A percentile compares a stretch with the other conserved stretches of the same genome.
phyloP scores from a whole-genome alignment of 2,329 filamentous ascomycete species.

The Shiraia bambusicola region DNA sequence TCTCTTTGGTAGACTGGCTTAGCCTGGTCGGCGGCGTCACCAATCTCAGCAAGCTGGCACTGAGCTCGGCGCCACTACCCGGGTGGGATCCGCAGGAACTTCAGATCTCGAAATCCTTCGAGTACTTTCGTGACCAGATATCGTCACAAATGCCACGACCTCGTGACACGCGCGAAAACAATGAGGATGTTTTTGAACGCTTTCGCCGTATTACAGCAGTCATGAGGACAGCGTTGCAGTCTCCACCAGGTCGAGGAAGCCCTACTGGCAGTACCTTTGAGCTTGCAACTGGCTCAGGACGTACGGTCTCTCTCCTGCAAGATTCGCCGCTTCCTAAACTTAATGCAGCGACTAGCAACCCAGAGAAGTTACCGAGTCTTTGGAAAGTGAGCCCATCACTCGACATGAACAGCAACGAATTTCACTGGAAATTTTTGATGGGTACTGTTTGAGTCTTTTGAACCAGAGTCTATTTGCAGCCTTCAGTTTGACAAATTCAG shows the following conservation, averaged over 20 bases:
- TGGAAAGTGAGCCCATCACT: slow-evolving; percentile 33
- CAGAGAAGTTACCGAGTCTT: slow-evolving; percentile 27
- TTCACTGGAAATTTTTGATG: slow-evolving; percentile 39
- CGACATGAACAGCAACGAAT: slow-evolving; percentile 35
- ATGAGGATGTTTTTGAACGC: slow-evolving; percentile 36
- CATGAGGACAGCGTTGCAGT: slow-evolving; percentile 32
- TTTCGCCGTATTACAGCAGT: slow-evolving; percentile 38
- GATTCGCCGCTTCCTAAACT: slow-evolving; percentile 33
- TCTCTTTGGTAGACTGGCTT: slow-evolving; percentile 39
- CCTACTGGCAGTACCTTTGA: slow-evolving; percentile 39
- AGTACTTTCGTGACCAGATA: slow-evolving; percentile 37
- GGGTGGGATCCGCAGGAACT: slow-evolving; percentile 39
- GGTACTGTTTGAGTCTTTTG: slow-evolving; percentile 28
- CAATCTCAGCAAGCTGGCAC: slow-evolving; percentile 31
- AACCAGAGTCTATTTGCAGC: not conserved
- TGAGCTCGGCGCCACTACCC: slow-evolving; percentile 32
- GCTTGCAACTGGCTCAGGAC: slow-evolving; percentile 37
- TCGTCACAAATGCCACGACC: slow-evolving; percentile 34
- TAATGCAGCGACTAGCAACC: slow-evolving; percentile 26
- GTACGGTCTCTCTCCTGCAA: slow-evolving; percentile 37
- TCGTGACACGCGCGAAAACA: slow-evolving; percentile 23
- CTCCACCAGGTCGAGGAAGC: slow-evolving; percentile 24
- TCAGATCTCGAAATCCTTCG: slow-evolving; percentile 36
- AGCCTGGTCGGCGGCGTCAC: slow-evolving; percentile 33
- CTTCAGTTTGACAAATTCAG: not conserved